Percentiles rank a stretch among this genome's conserved stretches.
Conservation (phyloP, 306 rosid species). For the Cyclanthera cordifolia region DNA sequence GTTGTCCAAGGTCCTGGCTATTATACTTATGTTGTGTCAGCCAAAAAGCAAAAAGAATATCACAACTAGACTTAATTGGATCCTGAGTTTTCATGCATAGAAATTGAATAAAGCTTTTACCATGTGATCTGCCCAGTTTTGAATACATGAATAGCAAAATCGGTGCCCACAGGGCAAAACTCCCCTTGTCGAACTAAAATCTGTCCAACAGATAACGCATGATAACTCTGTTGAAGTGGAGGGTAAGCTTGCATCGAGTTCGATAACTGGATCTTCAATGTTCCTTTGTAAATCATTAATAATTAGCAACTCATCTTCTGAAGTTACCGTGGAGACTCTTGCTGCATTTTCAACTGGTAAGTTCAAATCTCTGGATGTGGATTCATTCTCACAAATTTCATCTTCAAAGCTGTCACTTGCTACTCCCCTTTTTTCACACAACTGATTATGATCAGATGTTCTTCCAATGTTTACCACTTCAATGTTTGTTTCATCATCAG, state of each 20-base stretch:
- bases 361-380: constrained; percentile 23
- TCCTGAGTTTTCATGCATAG: not conserved
- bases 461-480: constrained; percentile 24
- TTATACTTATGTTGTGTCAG: not conserved
- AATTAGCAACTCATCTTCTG: constrained; percentile 25
- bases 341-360: constrained; percentile 20
- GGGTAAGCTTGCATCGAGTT: constrained; percentile 21
- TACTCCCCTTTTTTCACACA: constrained; percentile 18
- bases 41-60: not conserved
- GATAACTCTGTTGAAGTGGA: constrained; percentile 42
- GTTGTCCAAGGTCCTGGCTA: not conserved
- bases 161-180: constrained; percentile 82
- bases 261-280: constrained; percentile 16
- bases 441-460: constrained; percentile 21
- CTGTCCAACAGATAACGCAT: constrained; percentile 80
- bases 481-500: constrained; percentile 16
- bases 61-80: not conserved
- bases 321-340: constrained; percentile 19
- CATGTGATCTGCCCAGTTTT: constrained; percentile 56
- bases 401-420: constrained; percentile 24
- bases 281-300: constrained; percentile 23
- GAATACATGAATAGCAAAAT: constrained; percentile 72
- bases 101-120: constrained; percentile 28
- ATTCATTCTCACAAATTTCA: constrained; percentile 19
- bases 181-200: constrained; percentile 62